A percentile compares a stretch with the other conserved stretches of the same genome.
Evolutionary conservation across 2,329 filamentous ascomycete species (phyloP).

Genomic region (Coniochaeta sp.): DNA sequence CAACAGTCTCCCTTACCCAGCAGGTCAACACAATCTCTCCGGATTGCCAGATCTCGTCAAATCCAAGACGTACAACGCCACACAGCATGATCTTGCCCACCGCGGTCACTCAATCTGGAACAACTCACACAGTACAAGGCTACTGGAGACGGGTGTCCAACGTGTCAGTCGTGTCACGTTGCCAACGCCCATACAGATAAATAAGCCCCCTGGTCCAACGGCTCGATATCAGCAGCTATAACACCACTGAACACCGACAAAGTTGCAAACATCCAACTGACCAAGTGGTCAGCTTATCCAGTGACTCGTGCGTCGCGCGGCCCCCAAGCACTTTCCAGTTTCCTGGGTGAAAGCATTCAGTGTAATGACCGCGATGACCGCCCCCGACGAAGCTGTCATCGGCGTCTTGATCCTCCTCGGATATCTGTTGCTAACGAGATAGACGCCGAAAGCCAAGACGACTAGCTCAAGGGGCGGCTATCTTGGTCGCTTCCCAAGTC

Average conservation of each 20-base stretch:
- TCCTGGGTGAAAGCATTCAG: not conserved
- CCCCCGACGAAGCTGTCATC: not conserved
- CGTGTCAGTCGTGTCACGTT: not conserved
- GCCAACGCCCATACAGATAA: not conserved
- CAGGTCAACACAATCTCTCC: not conserved
- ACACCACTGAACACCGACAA: no score
- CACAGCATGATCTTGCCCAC: not conserved
- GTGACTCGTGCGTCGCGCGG: not conserved
- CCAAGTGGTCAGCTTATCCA: not conserved
- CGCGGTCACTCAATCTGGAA: not conserved
- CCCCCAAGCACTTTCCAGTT: not conserved
- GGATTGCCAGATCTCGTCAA: not conserved
- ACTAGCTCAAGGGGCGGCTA: no score
- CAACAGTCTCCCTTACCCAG: not conserved
- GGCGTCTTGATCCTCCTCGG: not conserved
- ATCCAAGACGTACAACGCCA: not conserved
- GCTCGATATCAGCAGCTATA: not conserved
- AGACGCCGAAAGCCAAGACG: not conserved
- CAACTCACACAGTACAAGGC: no score
- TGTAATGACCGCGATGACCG: not conserved
- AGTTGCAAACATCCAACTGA: not conserved
- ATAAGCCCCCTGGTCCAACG: not conserved
- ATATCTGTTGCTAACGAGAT: not conserved
- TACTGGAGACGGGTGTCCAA: not conserved
- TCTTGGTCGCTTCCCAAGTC: no score